Base-by-base conservation (phyloP, 495 filamentous ascomycete species). In the Diplogelasinospora grovesii region DNA sequence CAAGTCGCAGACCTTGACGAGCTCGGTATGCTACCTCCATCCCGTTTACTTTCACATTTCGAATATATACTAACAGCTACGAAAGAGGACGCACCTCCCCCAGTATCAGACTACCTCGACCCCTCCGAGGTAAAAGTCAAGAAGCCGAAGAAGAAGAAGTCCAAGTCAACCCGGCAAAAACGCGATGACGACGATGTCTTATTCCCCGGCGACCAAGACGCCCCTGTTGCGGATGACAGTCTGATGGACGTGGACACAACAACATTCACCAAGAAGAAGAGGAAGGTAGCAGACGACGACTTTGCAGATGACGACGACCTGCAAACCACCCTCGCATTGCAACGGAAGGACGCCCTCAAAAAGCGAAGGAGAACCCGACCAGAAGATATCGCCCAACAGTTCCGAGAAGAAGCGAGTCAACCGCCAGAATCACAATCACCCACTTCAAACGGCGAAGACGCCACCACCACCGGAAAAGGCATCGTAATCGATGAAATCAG, bases 301-400 rank as follows among this genome's bases (percentile, higher is more conserved):
- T 85, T 96, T 50, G 78, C 83, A 3, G 92, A 96, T 53, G 92
- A 97, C 51, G 92, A 96, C 19, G 89, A 95, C 49, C 71, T 98
- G 0, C 90, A 96, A 63, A 78, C 86, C 10, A 81, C 83, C 1
- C 70, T 98, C 22, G 84, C 92, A 2, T 67, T 75, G 11, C 87
- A 95, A 54, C 74, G 92, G 51, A 76, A 81, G 39, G 74, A 77
- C 13, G 89, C 87, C 0, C 71, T 96, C 23, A 96, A 94, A 60
- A 96, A 93, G 64, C 79, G 89, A 18, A 93, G 90, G 68, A 84
- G 78, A 59, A 69, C 74, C 23, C 76, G 81, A 21, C 87, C 88
- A 1, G 87, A 88, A 54, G 90, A 97, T 49, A 68, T 98, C 48
- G 90, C 86, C 9, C 75, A 77, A 33, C 84, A 89, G 49, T 66